Evolutionary conservation across 345 rosid species (phyloP), one percentile per base, ranked within the genome.

Genomic region (Heritiera fomes): DNA sequence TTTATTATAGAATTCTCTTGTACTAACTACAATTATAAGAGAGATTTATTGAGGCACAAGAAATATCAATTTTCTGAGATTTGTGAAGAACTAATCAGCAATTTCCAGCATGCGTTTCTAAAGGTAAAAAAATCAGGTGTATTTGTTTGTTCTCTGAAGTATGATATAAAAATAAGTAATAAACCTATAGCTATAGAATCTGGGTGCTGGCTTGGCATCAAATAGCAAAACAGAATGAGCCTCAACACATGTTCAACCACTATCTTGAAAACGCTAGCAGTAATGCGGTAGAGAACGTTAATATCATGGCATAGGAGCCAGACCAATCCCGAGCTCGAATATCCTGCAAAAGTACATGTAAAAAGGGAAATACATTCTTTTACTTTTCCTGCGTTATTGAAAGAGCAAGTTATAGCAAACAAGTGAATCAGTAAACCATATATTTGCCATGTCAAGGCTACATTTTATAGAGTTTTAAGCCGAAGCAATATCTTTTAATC

Each of bases 221-320:
- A 67, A 61, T 30, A 0, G 34, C 46, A 59, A 41, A 58, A 71
- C 12, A 60, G 50, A 7, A 32, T 80, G 75, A 46, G n/a, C 11
- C 53, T n/a, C 77, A 23, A 66, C 71, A 60, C 23, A 34, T 55
- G 60, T 74, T 78, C 55, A 81, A 63, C 79, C 67, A 84, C 70
- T 80, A 78, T 85, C 86, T 88, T 41, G 79, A 79, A 70, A 86
- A 76, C 52, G 87, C 79, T 76, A 89, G 83, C 76, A 78, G 71
- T 18, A 78, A 79, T 20, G 41, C 76, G 49, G 82, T 68, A 85
- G 86, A 78, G 76, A 85, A 74, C 77, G 83, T 66, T 71, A 89
- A 40, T 76, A 61, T 61, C 68, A 79, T 15, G 34, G 69, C 47
- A 60, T 18, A 85, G 46, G 78, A 84, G 45, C 74, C 52, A 5